Percentiles rank a stretch among this genome's conserved stretches.
Evolutionary conservation across 1,284 basidiomycete species (phyloP).

Genomic region (Wolfiporia cocos): DNA sequence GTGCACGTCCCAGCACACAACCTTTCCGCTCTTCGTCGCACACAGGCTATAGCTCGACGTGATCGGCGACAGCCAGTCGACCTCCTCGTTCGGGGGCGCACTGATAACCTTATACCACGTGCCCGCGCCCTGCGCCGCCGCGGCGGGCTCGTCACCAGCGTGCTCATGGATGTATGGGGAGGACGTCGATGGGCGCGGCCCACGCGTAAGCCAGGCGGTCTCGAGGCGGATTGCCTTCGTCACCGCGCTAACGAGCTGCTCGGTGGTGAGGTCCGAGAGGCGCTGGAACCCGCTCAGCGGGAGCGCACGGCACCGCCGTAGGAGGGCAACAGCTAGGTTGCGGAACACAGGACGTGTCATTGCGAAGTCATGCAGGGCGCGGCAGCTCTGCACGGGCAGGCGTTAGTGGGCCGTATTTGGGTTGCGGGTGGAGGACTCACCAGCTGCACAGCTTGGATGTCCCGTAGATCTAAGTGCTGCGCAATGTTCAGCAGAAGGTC

Average conservation of each 20-base stretch:
- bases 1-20: constrained; percentile 72
- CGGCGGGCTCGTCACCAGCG: constrained; percentile 1
- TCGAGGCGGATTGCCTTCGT: constrained; percentile 56
- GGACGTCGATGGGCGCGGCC: constrained; percentile 39
- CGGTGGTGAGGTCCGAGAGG: constrained; percentile 53
- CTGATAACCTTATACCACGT: constrained; percentile 59
- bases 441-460: constrained; percentile 50
- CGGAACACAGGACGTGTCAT: constrained; percentile 61
- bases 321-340: constrained; percentile 50
- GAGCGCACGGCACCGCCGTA: constrained; percentile 57
- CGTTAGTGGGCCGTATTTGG: background rate
- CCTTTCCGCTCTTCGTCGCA: constrained; percentile 65
- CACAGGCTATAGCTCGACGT: constrained; percentile 68
- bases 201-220: constrained; percentile 52
- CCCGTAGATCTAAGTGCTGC: constrained; percentile 48
- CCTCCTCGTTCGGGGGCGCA: constrained; percentile 57
- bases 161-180: constrained; percentile 14
- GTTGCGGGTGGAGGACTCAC: constrained; percentile 33
- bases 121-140: constrained; percentile 2
- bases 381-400: constrained; percentile 44
- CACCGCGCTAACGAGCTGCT: constrained; percentile 52
- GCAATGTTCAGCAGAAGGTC: constrained; percentile 65
- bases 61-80: constrained; percentile 72
- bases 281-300: constrained; percentile 64
- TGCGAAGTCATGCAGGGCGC: constrained; percentile 49